Percentiles rank a stretch among this genome's conserved stretches.
Evolutionary conservation across 495 filamentous ascomycete genomes (phyloP).

Genomic region (Thermochaetoides thermophila): DNA sequence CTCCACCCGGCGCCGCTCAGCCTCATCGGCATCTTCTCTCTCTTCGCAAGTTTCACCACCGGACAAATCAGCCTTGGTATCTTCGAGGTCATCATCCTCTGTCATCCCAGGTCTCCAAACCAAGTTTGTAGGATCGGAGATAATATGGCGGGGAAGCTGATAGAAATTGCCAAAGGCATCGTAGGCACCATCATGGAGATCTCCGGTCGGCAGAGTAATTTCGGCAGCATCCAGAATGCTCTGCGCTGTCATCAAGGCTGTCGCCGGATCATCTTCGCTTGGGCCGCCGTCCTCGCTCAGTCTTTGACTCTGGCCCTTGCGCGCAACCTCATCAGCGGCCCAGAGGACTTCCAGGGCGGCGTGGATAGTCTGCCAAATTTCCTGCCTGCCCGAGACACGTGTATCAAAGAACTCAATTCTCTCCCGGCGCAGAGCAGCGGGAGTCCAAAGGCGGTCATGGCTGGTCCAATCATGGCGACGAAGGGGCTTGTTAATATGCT

Average conservation of each 20-base stretch:
- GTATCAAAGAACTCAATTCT: constrained; percentile 69
- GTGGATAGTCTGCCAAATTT: constrained; percentile 65
- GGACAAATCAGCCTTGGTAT: constrained; percentile 31
- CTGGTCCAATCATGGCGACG: constrained; percentile 35
- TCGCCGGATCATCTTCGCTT: constrained; percentile 6
- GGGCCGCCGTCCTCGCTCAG: constrained; percentile 14
- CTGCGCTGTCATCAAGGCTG: constrained; percentile 56
- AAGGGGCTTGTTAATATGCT: constrained; percentile 36
- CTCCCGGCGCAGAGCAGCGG: constrained; percentile 27
- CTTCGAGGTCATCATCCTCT: constrained; percentile 19
- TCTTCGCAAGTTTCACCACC: constrained; percentile 30
- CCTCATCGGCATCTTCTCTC: constrained; percentile 34
- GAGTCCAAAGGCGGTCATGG: constrained; percentile 31
- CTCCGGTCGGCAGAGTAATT: constrained; percentile 62
- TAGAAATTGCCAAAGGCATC: constrained; percentile 68
- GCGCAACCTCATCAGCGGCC: constrained; percentile 17
- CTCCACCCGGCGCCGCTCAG: constrained; percentile 48
- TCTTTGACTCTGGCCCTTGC: constrained; percentile 8
- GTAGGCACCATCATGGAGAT: constrained; percentile 60
- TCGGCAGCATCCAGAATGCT: constrained; percentile 61
- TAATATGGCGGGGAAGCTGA: constrained; percentile 57
- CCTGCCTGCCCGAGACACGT: constrained; percentile 54
- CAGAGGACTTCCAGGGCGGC: constrained; percentile 51
- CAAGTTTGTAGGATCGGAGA: constrained; percentile 61
- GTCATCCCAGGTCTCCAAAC: constrained; percentile 22